Evolutionary conservation across 2,329 filamentous ascomycete species (phyloP), one percentile per base, ranked within the genome.

Genomic region (Diaporthe longicolla): DNA sequence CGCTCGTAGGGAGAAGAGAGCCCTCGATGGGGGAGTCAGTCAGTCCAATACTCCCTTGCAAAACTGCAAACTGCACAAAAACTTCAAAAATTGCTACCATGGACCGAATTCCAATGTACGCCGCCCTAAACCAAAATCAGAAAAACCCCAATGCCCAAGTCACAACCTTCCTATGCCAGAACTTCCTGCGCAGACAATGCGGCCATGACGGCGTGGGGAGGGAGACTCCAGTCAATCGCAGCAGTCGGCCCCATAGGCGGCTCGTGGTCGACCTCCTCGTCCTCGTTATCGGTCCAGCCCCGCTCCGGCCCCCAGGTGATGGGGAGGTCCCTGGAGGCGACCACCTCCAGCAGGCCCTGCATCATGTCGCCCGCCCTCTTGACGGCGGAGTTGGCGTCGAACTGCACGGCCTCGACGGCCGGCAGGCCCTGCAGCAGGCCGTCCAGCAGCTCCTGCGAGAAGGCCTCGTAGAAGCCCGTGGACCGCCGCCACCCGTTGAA

Each of bases 401-500:
- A 93, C 78, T 94, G 89, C 26, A 95, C 85, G 1, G 85, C 84
- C 11, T 86, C 79, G 2, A 94, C 80, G 50, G 84, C 86, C 0
- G 92, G 90, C 73, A 93, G 82, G 71, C 87, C 86, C 1, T 85
- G 83, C 2, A 95, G 79, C 4, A 95, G 86, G 10, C 84, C 85
- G 5, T 83, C 82, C 9, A 95, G 80, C 37, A 95, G 82, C 1
- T 84, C 83, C 15, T 87, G 84, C 35, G 89, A 91, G 79, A 95
- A 95, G 7, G 82, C 82, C 74, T 94, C 93, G 79, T 94, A 95
- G 76, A 93, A 94, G 1, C 91, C 89, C 35, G 92, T 88, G 1
- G 87, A 87, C 35, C 88, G 87, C 19, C 92, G 88, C 78, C 93
- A 95, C 0, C 92, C 93, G 71, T 89, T 89, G 78, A 94, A 94